Conservation (phyloP, 345 rosid genomes). For the Excoecaria cochinchinensis region DNA sequence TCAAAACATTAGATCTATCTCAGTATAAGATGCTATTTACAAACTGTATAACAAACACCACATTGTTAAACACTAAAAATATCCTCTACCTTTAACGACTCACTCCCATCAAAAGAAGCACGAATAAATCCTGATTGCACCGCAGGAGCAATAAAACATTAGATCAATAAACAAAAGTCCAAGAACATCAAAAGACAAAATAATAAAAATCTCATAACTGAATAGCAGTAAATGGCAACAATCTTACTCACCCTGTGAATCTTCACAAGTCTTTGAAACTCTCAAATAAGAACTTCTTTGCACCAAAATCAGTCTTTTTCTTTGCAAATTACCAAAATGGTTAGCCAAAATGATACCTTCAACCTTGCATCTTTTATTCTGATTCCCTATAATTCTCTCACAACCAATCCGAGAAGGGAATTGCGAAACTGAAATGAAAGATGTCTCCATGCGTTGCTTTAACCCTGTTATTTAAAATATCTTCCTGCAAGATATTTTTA, state of each 20-base stretch:
- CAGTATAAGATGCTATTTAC: too few relatives aligned
- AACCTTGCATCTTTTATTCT: neutral
- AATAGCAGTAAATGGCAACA: neutral
- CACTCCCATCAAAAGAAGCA: slow-evolving; percentile 28
- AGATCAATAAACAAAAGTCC: neutral
- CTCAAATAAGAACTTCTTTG: neutral
- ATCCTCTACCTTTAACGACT: slow-evolving; percentile 36
- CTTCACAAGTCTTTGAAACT: neutral
- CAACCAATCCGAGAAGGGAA: neutral
- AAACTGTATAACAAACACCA: too few relatives aligned
- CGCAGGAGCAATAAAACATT: slow-evolving; percentile 22
- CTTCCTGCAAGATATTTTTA: neutral
- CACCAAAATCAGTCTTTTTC: neutral
- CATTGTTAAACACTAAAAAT: neutral
- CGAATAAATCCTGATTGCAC: slow-evolving; percentile 21
- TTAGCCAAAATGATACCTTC: neutral
- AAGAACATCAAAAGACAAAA: neutral
- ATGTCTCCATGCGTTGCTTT: neutral
- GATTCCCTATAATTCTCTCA: neutral
- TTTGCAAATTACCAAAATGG: neutral
- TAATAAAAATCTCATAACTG: neutral
- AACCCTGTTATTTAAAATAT: neutral
- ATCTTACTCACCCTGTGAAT: neutral
- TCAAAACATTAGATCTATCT: too few relatives aligned
- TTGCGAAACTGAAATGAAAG: neutral